Percentiles rank a stretch among this genome's conserved stretches.
Evolutionary conservation across 441 rosid genomes (phyloP).

Genomic region (Adansonia madagascariensis): DNA sequence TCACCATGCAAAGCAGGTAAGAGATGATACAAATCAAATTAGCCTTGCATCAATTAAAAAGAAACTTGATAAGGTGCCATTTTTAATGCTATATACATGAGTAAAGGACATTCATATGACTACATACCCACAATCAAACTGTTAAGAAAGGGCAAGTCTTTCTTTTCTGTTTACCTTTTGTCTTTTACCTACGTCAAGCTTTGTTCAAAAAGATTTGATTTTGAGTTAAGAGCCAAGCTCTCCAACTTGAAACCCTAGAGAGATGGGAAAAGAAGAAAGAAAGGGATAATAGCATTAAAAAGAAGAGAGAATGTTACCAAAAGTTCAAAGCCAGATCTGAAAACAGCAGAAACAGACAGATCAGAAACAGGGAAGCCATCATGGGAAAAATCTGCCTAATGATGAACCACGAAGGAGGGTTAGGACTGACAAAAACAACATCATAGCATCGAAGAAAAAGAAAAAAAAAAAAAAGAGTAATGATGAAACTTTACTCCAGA

Average conservation of each 20-base stretch:
- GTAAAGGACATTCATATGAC: not conserved
- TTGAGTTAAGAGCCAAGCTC: constrained; percentile 28
- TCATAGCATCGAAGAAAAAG: constrained; percentile 41
- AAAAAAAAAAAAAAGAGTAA: constrained; percentile 42
- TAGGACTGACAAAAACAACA: constrained; percentile 44
- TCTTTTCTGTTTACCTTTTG: not conserved
- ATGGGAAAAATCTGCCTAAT: constrained; percentile 40
- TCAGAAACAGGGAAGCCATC: constrained; percentile 49
- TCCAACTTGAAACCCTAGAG: constrained; percentile 46
- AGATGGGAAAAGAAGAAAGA: constrained; percentile 18
- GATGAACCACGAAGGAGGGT: constrained; percentile 35
- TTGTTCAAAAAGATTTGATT: constrained; percentile 18
- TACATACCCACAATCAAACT: not conserved
- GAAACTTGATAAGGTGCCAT: not conserved
- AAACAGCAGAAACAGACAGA: constrained; percentile 54
- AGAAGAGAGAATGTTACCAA: constrained; percentile 27
- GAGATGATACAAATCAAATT: constrained; percentile 13
- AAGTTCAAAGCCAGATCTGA: constrained; percentile 51
- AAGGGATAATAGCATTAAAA: constrained; percentile 7
- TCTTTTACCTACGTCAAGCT: constrained; percentile 1
- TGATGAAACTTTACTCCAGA: constrained; percentile 53
- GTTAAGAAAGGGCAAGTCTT: not conserved
- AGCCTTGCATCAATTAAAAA: not conserved
- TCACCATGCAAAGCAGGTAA: constrained; percentile 18
- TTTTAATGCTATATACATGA: not conserved